Conservation (phyloP, 805 yeast species). For the Kodamaea hsintzibuensis region DNA sequence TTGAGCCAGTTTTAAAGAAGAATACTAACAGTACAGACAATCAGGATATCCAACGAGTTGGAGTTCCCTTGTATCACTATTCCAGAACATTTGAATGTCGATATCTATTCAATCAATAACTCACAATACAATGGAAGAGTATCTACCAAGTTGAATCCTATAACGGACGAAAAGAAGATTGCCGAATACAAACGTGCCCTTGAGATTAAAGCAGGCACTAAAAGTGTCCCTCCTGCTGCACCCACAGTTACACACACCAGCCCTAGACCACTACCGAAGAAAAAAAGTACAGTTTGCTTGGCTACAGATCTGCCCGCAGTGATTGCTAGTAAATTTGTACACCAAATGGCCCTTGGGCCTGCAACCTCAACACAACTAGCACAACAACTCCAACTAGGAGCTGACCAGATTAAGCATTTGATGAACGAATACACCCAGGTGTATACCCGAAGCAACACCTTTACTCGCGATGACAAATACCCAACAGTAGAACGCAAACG, state of each 20-base stretch:
- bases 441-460: slow-evolving; percentile 30
- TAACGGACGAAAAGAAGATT: slow-evolving; percentile 32
- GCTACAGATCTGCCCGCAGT: slow-evolving; percentile 4
- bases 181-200: slow-evolving; percentile 17
- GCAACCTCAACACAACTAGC: slow-evolving; percentile 31
- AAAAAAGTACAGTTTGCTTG: not conserved
- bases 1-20: not conserved
- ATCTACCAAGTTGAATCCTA: slow-evolving; percentile 29
- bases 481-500: slow-evolving; percentile 25
- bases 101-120: slow-evolving; percentile 25
- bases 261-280: not conserved
- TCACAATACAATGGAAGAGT: slow-evolving; percentile 33
- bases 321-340: slow-evolving; percentile 33
- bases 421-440: slow-evolving; percentile 30
- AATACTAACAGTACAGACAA: slow-evolving; percentile 18
- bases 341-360: slow-evolving; percentile 52
- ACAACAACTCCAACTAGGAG: slow-evolving; percentile 9
- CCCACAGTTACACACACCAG: slow-evolving; percentile 1
- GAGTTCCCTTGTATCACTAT: slow-evolving; percentile 34
- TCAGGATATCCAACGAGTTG: slow-evolving; percentile 26
- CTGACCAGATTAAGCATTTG: slow-evolving; percentile 26
- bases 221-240: not conserved
- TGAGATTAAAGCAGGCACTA: slow-evolving; percentile 1
- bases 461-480: slow-evolving; percentile 26
- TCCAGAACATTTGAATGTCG: slow-evolving; percentile 38